Percentiles rank a stretch among this genome's conserved stretches.
Evolutionary conservation across 2,329 filamentous ascomycete species (phyloP).

Genomic region (Ophiostoma triangulosporum): DNA sequence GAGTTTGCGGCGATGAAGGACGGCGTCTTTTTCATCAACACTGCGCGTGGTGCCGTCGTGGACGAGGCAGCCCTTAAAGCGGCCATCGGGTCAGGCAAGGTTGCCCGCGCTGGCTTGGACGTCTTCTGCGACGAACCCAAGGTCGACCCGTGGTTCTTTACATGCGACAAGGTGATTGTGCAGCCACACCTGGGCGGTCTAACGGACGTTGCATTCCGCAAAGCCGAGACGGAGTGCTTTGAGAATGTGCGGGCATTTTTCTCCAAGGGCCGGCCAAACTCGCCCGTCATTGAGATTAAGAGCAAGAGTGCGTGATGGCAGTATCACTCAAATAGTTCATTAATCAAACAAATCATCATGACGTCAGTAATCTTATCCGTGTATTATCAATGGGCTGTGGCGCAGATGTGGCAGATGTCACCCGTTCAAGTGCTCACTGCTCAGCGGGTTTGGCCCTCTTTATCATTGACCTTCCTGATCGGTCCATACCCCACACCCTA

Average conservation of each 20-base stretch:
- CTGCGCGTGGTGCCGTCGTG: slow-evolving; percentile 41
- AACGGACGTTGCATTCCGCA: slow-evolving; percentile 33
- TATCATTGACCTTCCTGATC: no score
- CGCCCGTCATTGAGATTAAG: slow-evolving; percentile 6
- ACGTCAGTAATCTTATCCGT: no score
- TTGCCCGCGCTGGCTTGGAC: slow-evolving; percentile 40
- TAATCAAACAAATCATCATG: no score
- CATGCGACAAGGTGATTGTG: slow-evolving; percentile 46
- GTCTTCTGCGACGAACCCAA: slow-evolving; percentile 46
- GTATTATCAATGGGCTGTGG: no score
- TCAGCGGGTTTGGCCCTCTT: no score
- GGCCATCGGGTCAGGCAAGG: slow-evolving; percentile 38
- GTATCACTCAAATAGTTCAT: neutral
- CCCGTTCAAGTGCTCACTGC: no score
- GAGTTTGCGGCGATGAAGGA: slow-evolving; percentile 41
- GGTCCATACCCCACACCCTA: neutral
- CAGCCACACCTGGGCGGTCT: slow-evolving; percentile 57
- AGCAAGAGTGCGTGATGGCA: neutral
- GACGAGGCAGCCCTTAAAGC: slow-evolving; percentile 41
- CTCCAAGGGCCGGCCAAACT: slow-evolving; percentile 6
- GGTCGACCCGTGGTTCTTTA: slow-evolving; percentile 45
- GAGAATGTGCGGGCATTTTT: slow-evolving; percentile 7
- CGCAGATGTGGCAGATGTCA: no score
- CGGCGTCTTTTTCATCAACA: slow-evolving; percentile 44
- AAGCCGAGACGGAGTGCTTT: slow-evolving; percentile 5